Evolutionary conservation across 495 filamentous ascomycete genomes (phyloP).

Genomic region (Neurospora sp.): DNA sequence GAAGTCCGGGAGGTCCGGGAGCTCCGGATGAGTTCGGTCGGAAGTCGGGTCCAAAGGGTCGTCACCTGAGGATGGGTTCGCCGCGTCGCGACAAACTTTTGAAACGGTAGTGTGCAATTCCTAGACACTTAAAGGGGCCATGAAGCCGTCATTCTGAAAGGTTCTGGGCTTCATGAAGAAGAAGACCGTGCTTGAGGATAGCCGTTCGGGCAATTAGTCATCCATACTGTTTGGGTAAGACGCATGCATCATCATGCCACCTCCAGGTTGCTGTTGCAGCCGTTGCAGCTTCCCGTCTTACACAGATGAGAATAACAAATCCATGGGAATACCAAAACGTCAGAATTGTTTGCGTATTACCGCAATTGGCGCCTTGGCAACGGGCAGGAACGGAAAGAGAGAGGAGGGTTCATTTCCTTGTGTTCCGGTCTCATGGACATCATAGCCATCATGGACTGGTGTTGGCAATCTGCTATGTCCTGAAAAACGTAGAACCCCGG

Average conservation of each 20-base stretch:
- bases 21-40: background rate
- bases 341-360: background rate
- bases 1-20: background rate
- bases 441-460: background rate
- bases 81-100: background rate
- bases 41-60: background rate
- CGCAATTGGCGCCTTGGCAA: background rate
- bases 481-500: background rate
- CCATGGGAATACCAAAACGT: background rate
- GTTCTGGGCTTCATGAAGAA: background rate
- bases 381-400: background rate
- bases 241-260: background rate
- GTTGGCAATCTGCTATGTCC: background rate
- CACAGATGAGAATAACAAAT: background rate
- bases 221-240: background rate
- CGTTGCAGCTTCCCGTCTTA: background rate
- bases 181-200: background rate
- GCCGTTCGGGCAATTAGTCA: background rate
- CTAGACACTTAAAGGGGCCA: background rate
- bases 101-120: background rate
- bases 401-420: background rate
- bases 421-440: background rate
- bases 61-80: background rate
- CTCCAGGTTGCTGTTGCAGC: background rate
- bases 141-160: background rate